Evolutionary conservation across 2,329 filamentous ascomycete species (phyloP), one percentile per base, ranked within the genome.

Genomic region (Epichloe glyceriae): DNA sequence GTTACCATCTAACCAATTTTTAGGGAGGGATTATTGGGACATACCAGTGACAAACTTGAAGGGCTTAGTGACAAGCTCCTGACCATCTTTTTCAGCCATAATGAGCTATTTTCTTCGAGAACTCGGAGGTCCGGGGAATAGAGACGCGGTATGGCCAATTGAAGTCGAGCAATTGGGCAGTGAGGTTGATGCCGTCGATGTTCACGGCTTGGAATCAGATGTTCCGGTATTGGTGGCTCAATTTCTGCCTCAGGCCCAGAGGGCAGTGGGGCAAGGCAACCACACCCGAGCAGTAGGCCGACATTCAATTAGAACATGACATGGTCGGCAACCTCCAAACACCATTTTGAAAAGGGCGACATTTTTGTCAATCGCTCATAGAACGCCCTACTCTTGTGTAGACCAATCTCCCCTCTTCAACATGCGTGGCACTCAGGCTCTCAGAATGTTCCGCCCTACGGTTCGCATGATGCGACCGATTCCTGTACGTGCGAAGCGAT

Each of bases 21-120:
- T 51, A 47, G 55, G 62, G 64, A 64, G 65, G 65, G 63, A 65
- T 65, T 65, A 66, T 65, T 58, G 53, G 53, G 50, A 71, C 88
- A 72, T 81, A 95, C 90, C 91, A 76, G 91, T 97, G 68, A 97
- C 93, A 77, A 97, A 97, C 86, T 98, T 98, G 86, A 98, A 98
- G 73, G 94, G 94, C 84, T 96, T 98, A 75, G 90, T 96, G 62
- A 79, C 78, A 72, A 79, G 78, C 72, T 95, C 86, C 64, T 71
- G 65, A 67, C 82, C 78, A 66, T 88, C 84, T 68, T 87, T 87
- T 65, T 94, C 88, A 70, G 89, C 85, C 91, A 98, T 98, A 64
- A 74, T 90, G 80, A 60, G 58, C 59, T 64, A 60, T 57, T 64
- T 64, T 57, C 55, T 55, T 54, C 50, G 58, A 58, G 59, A 56